phyloP scores from a whole-genome alignment of 2,329 filamentous ascomycete species.

The Penicillium aurantiogriseum region DNA sequence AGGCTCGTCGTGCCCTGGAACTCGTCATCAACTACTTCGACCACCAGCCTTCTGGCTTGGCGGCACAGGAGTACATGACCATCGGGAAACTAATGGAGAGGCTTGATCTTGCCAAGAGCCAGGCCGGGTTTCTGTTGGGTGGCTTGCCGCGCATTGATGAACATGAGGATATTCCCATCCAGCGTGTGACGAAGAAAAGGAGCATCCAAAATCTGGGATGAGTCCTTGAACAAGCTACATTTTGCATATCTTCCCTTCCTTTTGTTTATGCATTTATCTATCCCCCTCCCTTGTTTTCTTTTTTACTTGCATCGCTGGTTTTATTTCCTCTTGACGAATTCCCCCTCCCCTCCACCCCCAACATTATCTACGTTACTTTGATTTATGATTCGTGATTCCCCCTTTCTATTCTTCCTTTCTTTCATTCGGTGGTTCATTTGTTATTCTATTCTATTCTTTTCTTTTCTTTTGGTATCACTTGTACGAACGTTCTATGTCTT shows the following conservation, averaged over 20 bases:
- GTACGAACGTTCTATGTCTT: not conserved
- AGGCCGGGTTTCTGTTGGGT: slow-evolving; percentile 40
- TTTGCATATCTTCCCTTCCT: not conserved
- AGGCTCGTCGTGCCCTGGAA: slow-evolving; percentile 77
- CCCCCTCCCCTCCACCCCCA: not conserved
- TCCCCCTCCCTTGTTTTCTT: not conserved
- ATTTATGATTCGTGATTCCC: slow-evolving; percentile 9
- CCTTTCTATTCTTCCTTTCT: slow-evolving; percentile 4
- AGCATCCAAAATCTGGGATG: slow-evolving; percentile 46
- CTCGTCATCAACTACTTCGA: slow-evolving; percentile 80
- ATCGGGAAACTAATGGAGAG: slow-evolving; percentile 85
- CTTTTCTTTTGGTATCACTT: not conserved
- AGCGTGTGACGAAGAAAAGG: slow-evolving; percentile 45
- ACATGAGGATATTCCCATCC: slow-evolving; percentile 37
- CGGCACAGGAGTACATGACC: slow-evolving; percentile 75
- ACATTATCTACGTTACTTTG: not conserved
- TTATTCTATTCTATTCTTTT: not conserved
- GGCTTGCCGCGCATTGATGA: slow-evolving; percentile 47
- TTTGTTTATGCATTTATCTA: not conserved
- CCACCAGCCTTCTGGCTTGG: slow-evolving; percentile 65
- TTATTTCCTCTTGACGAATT: not conserved
- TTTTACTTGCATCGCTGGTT: not conserved
- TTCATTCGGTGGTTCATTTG: not conserved
- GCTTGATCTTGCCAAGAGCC: slow-evolving; percentile 65
- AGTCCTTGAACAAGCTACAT: not conserved